Evolutionary conservation across 345 rosid genomes (phyloP).

Genomic region (Gossypium stocksii): DNA sequence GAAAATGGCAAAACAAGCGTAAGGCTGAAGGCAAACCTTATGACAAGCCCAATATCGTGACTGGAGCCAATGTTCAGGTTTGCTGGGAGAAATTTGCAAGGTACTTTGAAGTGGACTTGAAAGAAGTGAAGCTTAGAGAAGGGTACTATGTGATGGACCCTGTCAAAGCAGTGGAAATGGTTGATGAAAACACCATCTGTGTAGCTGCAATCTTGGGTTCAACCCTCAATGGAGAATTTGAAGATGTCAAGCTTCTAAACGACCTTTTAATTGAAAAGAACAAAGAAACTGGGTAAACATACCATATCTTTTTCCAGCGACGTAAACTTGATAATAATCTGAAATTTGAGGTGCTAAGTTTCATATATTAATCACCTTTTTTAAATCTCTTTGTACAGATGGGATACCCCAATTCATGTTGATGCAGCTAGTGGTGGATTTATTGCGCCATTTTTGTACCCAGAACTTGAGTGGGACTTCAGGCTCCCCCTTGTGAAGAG

Average conservation of each 20-base stretch:
- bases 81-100: constrained; percentile 96
- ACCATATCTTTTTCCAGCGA: background rate
- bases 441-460: background rate
- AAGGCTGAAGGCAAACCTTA: constrained; percentile 74
- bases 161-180: constrained; percentile 79
- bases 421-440: constrained; percentile 81
- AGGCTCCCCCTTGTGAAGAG: constrained; percentile 85
- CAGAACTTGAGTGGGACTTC: constrained; percentile 53
- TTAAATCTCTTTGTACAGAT: constrained; percentile 13
- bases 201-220: constrained; percentile 92
- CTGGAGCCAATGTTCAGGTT: constrained; percentile 33
- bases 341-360: background rate
- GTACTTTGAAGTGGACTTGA: constrained; percentile 88
- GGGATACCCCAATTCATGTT: constrained; percentile 94
- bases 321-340: background rate
- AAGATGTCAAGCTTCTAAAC: constrained; percentile 84
- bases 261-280: constrained; percentile 67
- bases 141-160: constrained; percentile 98
- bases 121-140: constrained; percentile 31
- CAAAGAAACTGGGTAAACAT: constrained; percentile 58
- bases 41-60: constrained; percentile 24
- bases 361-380: no score
- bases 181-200: constrained; percentile 96
- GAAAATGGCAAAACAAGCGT: constrained; percentile 92
- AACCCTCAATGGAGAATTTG: constrained; percentile 91